Evolutionary conservation across 179 eudicot genomes (phyloP).

Genomic region (Actinidia arguta): DNA sequence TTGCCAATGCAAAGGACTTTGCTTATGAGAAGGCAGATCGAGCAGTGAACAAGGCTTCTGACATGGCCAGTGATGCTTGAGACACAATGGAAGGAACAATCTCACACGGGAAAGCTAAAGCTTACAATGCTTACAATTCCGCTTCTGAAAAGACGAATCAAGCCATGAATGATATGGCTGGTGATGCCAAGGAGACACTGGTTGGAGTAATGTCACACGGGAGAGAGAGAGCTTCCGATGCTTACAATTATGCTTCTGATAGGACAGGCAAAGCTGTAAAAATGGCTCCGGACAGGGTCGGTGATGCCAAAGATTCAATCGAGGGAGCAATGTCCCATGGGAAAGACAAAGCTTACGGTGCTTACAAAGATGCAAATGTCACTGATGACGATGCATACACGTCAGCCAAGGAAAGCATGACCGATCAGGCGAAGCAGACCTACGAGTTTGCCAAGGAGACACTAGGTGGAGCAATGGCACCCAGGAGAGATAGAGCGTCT

Average conservation of each 20-base stretch:
- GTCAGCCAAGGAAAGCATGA: constrained; percentile 31
- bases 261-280: too few relatives aligned
- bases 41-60: too few relatives aligned
- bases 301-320: constrained; percentile 4
- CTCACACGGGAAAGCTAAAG: constrained; percentile 27
- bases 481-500: constrained; percentile 25
- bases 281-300: constrained; percentile 16
- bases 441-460: constrained; percentile 44
- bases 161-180: constrained; percentile 13
- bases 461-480: background rate
- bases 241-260: constrained; percentile 22
- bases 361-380: constrained; percentile 14
- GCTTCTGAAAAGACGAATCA: constrained; percentile 29
- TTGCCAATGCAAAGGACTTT: constrained; percentile 20
- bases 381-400: constrained; percentile 23
- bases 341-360: constrained; percentile 17
- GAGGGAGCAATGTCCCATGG: constrained; percentile 7
- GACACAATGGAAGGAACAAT: background rate
- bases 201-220: constrained; percentile 6
- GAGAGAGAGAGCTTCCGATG: constrained; percentile 26
- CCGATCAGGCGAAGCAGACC: constrained; percentile 24
- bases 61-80: constrained; percentile 15
- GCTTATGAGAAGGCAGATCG: constrained; percentile 24
- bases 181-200: constrained; percentile 10
- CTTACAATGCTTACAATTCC: background rate